These are phyloP conservation scores for Diaporthe caulivora DNA, from an alignment of 2,329 filamentous ascomycete genomes.

Conservation along the genomic window DNA sequence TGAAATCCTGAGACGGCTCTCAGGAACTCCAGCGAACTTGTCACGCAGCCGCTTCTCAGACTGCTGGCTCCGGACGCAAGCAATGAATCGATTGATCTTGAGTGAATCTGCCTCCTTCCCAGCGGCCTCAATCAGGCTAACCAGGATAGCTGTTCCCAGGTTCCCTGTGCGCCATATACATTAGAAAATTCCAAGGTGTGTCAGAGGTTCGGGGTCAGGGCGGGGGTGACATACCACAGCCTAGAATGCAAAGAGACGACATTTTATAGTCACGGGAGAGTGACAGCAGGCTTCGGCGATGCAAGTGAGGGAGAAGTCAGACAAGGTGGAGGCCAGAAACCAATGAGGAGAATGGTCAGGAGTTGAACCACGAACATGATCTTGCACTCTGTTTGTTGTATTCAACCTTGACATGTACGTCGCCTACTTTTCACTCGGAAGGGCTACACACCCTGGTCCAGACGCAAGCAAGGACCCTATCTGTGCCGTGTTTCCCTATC, in stretches of 20 bases:
- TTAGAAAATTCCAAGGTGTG: neutral
- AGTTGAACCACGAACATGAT: neutral
- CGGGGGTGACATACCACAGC: constrained; percentile 38
- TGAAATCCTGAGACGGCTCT: constrained; percentile 6
- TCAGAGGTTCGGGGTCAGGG: neutral
- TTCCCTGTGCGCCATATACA: constrained; percentile 45
- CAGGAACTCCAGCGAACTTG: constrained; percentile 38
- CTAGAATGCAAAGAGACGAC: constrained; percentile 38
- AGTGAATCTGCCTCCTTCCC: constrained; percentile 14
- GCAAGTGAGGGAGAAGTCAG: neutral
- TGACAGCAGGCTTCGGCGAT: neutral
- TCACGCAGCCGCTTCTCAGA: constrained; percentile 43
- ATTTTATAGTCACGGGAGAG: neutral
- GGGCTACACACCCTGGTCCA: neutral
- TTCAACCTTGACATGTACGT: neutral
- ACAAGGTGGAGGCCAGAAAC: neutral
- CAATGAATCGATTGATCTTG: constrained; percentile 48
- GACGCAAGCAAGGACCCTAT: neutral
- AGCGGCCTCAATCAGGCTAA: constrained; percentile 7
- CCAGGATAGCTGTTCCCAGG: constrained; percentile 44
- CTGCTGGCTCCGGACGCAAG: constrained; percentile 47
- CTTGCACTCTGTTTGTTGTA: neutral
- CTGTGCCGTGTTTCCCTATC: neutral
- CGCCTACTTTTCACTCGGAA: neutral
- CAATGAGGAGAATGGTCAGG: neutral